phyloP scores from a whole-genome alignment of 306 rosid species.

The Vigna reflexopilosa region DNA sequence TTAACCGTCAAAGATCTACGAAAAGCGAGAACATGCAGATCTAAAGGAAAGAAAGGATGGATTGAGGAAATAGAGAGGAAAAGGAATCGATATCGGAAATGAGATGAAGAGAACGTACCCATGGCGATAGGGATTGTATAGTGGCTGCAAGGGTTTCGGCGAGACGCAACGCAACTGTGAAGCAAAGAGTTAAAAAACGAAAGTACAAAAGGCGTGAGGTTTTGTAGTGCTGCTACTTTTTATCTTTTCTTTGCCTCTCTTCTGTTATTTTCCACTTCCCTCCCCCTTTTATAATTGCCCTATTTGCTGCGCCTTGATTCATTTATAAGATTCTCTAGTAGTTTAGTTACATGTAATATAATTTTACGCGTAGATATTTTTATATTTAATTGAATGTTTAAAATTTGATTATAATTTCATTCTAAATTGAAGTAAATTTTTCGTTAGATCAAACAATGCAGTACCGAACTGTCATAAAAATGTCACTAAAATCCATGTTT shows the following conservation, averaged over 20 bases:
- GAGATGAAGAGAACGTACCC: slow-evolving; percentile 44
- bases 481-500: too few species aligned
- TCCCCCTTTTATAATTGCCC: neutral
- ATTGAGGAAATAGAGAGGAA: neutral
- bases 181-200: neutral
- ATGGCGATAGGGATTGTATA: slow-evolving; percentile 28
- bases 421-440: too few species aligned
- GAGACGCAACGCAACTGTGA: neutral
- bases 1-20: neutral
- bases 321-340: neutral
- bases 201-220: slow-evolving; percentile 23
- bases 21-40: slow-evolving; percentile 39
- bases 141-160: slow-evolving; percentile 36
- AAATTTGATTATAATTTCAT: too few species aligned
- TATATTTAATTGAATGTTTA: too few species aligned
- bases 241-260: neutral
- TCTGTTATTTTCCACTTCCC: neutral
- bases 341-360: too few species aligned
- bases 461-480: too few species aligned
- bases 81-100: neutral
- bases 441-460: too few species aligned
- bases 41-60: slow-evolving; percentile 20
- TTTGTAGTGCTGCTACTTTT: slow-evolving; percentile 6
- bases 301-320: neutral
- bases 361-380: too few species aligned